phyloP scores from a whole-genome alignment of 2,329 filamentous ascomycete genomes.

The Pseudogymnoascus sp. region DNA sequence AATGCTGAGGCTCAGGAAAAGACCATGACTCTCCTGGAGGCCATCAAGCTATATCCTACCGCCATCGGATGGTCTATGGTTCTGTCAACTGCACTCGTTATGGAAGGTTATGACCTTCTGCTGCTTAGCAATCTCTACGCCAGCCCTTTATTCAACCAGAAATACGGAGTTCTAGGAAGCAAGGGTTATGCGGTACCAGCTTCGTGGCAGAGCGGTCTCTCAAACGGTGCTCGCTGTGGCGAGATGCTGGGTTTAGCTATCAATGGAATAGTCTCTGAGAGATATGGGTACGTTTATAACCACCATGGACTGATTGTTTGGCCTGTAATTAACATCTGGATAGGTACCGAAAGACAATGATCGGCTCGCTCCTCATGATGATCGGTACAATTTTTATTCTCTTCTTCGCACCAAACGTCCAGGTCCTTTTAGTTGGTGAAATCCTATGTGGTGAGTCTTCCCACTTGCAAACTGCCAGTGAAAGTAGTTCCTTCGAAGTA shows the following conservation, averaged over 20 bases:
- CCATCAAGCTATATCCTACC: slow-evolving; percentile 43
- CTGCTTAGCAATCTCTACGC: slow-evolving; percentile 30
- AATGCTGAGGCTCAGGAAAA: slow-evolving; percentile 32
- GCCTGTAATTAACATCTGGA: slow-evolving; percentile 29
- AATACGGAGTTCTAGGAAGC: slow-evolving; percentile 22
- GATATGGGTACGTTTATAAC: slow-evolving; percentile 37
- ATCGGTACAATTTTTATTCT: slow-evolving; percentile 41
- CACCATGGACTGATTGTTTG: slow-evolving; percentile 37
- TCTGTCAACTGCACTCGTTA: slow-evolving; percentile 31
- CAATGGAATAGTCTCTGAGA: slow-evolving; percentile 39
- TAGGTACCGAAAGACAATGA: slow-evolving; percentile 40
- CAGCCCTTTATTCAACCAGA: slow-evolving; percentile 23
- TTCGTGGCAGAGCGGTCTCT: slow-evolving; percentile 36
- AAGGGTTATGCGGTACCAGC: slow-evolving; percentile 34
- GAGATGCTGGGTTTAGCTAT: slow-evolving; percentile 36
- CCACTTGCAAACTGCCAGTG: slow-evolving; percentile 40
- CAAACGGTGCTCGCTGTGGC: slow-evolving; percentile 34
- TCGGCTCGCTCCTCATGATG: slow-evolving; percentile 36
- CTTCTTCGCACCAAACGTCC: slow-evolving; percentile 42
- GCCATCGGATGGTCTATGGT: slow-evolving; percentile 34
- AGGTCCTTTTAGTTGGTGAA: slow-evolving; percentile 39
- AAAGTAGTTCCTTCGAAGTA: neutral
- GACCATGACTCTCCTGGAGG: slow-evolving; percentile 44
- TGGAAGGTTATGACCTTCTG: slow-evolving; percentile 34
- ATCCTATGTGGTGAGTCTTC: slow-evolving; percentile 36